Base-by-base conservation (phyloP, 352 stramenopile genomes). In the Lagenidium giganteum region DNA sequence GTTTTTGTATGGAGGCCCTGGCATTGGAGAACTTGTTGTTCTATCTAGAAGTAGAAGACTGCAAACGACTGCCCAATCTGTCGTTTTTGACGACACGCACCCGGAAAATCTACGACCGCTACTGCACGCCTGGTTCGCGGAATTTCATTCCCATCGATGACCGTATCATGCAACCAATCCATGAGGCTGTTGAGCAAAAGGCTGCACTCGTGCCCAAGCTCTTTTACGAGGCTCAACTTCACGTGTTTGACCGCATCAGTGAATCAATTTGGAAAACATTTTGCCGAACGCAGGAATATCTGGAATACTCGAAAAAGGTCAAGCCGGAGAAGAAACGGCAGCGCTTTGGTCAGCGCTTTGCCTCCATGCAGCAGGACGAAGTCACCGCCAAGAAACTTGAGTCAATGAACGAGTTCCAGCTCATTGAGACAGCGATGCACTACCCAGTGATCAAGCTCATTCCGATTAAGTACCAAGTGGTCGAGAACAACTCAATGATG, bases 1-100 rank as follows among this genome's bases (percentile, higher is more conserved):
- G 71, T n/a, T 92, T 85, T 44, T 92, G 80, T 45, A 87, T 92
- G 62, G 76, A 92, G 37, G 79, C 78, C 16, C 43, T 92, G 4
- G 68, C 73, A n/a, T 46, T 89, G 18, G 80, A 92, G 49, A 92
- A 92, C 31, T 38, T 92, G 35, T 71, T 92, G 29, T 92, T 92
- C 47, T 88, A 88, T 50, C 47, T 92, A 8, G 80, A 92, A 28
- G 80, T 92, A 8, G 80, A 92, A 37, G 80, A 92, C 51, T 89
- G 76, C 60, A 92, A 92, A 47, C 74, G 80, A 0, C 42, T 92
- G 29, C 80, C 80, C 1, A 92, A 92, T 43, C 53, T 89, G 24
- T 87, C 71, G 31, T 92, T 88, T 46, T 83, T 92, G 40, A 59
- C 77, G 17, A 85, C 79, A 45, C 85, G 83, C 32, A 83, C 80